Conservation (phyloP, 345 rosid species). For the Hypericum perforatum region DNA sequence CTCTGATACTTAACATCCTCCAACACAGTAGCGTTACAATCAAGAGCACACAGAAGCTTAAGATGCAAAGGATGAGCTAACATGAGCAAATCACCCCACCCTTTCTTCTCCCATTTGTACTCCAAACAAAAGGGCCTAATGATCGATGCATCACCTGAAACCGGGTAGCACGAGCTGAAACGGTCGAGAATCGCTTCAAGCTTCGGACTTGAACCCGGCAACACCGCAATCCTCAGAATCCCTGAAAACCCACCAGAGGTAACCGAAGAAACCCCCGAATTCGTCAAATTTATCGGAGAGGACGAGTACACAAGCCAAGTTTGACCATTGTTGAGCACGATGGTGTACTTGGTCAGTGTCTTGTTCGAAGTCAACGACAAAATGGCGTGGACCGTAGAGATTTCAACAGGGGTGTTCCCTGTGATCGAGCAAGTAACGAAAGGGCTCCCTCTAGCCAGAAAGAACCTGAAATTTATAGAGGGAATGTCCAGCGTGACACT, state of each 20-base stretch:
- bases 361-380: conserved; percentile 37
- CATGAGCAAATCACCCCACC: conserved; percentile 84
- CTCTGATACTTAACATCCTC: conserved; percentile 54
- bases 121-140: conserved; percentile 60
- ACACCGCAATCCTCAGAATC: conserved; percentile 43
- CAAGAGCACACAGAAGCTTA: conserved; percentile 35
- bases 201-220: conserved; percentile 36
- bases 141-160: conserved; percentile 64
- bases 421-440: conserved; percentile 58
- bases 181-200: conserved; percentile 57
- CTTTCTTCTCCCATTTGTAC: conserved; percentile 79
- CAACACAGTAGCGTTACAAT: conserved; percentile 36
- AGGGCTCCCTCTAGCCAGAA: conserved; percentile 81
- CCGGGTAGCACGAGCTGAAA: conserved; percentile 73
- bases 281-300: conserved; percentile 43
- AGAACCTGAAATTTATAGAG: conserved; percentile 57
- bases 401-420: conserved; percentile 29
- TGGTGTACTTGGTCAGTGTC: conserved; percentile 49
- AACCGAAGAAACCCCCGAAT: conserved; percentile 31
- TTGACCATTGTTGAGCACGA: conserved; percentile 63
- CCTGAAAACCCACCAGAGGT: conserved; percentile 50
- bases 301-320: conserved; percentile 81
- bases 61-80: conserved; percentile 89
- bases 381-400: conserved; percentile 72
- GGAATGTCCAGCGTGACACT: conserved; percentile 72